Base-by-base conservation (phyloP, 1,284 basidiomycete species). In the Cutaneotrichosporon cutaneum region DNA sequence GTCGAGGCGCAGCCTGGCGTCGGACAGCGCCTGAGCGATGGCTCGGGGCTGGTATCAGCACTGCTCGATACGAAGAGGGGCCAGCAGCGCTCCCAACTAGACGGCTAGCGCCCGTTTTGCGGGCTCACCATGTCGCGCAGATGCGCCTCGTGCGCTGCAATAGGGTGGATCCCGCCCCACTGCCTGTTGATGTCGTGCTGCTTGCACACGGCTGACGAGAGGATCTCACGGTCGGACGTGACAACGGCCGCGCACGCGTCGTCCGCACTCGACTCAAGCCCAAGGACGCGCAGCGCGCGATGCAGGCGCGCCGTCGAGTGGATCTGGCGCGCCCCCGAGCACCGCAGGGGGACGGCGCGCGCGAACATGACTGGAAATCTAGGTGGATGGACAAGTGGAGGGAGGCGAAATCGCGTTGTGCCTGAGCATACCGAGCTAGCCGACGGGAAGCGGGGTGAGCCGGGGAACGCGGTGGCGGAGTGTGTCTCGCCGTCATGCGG, bases 221-320 rank as follows among this genome's bases (percentile, higher is more conserved):
- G 84, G 53, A 96, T 87, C 59, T 82, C 70, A 10, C 86, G 83
- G 24, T 85, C 79, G 1, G 86, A 88, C 32, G 84, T 84, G 53
- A 95, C 88, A 58, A 96, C 82, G 1, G 92, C 88, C 18, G 87
- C 90, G 70, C 91, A 94, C 1, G 91, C 89, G 74, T 95, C 93
- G 77, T 96, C 93, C 7, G 92, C 92, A 13, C 90, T 92, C 0
- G 89, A 81, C 68, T 84, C 83, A 39, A 96, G 77, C 0, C 87
- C 92, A 16, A 96, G 85, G 2, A 95, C 87, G 2, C 85, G 68
- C 16, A 80, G 64, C 6, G 73, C 65, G n/a, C 62, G 66, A 5
- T 26, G n/a, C 21, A 14, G 6, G 26, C 16, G 27, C 0, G 26
- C 18, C 4, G 27, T 50, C 27, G 48, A 50, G 48, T 50, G 48